phyloP scores from a whole-genome alignment of 2,329 filamentous ascomycete genomes.

The Pseudopithomyces chartarum region DNA sequence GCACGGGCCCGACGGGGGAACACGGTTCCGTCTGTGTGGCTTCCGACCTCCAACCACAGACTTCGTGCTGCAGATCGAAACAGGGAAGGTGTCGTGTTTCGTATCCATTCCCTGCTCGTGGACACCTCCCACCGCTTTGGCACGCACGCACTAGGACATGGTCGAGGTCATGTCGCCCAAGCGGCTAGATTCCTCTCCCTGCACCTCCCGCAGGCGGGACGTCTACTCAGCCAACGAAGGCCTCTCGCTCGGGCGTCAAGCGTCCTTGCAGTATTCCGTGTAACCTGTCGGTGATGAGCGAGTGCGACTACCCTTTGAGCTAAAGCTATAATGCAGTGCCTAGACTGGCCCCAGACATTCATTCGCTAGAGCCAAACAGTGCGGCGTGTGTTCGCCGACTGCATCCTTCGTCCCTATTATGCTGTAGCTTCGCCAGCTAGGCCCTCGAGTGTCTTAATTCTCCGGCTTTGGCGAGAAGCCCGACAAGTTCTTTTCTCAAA shows the following conservation, averaged over 20 bases:
- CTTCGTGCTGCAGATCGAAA: conserved; percentile 10
- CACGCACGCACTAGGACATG: conserved; percentile 11
- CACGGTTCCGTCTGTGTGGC: conserved; percentile 6
- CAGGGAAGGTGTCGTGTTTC: conserved; percentile 25
- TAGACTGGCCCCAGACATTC: conserved; percentile 11
- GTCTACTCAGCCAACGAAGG: conserved; percentile 13
- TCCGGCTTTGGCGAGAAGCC: conserved; percentile 6
- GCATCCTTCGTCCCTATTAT: conserved; percentile 15
- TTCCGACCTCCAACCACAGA: background rate
- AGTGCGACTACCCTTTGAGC: conserved; percentile 17
- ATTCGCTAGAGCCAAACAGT: conserved; percentile 20
- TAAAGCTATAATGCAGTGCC: conserved; percentile 9
- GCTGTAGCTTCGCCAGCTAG: conserved; percentile 15
- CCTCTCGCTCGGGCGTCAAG: background rate
- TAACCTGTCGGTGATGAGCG: conserved; percentile 18
- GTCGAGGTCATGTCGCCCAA: conserved; percentile 6
- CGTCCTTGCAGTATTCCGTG: conserved; percentile 16
- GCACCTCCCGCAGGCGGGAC: conserved; percentile 8
- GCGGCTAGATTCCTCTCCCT: conserved; percentile 13
- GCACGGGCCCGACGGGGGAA: conserved; percentile 2
- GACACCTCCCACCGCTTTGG: conserved; percentile 17
- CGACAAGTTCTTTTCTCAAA: conserved; percentile 12
- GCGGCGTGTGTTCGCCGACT: conserved; percentile 23
- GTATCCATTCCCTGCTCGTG: conserved; percentile 26
- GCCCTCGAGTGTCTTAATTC: conserved; percentile 13